These are phyloP conservation scores for Cordyceps farinosa DNA, from an alignment of 2,329 filamentous ascomycete species.

Conservation along the genomic window DNA sequence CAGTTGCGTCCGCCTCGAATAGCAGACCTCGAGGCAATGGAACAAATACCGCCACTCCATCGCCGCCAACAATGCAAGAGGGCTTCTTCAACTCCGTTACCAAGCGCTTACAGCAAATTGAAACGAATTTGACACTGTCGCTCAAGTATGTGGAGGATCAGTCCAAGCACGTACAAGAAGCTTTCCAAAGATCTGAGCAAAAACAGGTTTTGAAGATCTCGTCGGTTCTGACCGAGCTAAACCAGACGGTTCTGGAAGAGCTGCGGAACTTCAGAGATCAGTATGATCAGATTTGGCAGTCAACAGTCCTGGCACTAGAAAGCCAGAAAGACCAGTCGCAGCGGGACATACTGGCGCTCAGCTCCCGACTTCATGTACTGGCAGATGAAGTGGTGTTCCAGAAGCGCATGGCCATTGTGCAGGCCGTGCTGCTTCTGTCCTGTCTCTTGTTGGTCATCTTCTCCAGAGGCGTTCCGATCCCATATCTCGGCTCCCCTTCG, in stretches of 20 bases:
- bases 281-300: slow-evolving; percentile 96
- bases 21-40: slow-evolving; percentile 29
- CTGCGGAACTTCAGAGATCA: slow-evolving; percentile 73
- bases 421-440: slow-evolving; percentile 80
- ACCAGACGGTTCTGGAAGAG: slow-evolving; percentile 80
- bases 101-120: slow-evolving; percentile 85
- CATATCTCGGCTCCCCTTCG: slow-evolving; percentile 29
- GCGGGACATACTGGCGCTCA: slow-evolving; percentile 78
- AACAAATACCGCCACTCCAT: slow-evolving; percentile 26
- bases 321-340: slow-evolving; percentile 81
- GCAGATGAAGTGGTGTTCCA: slow-evolving; percentile 87
- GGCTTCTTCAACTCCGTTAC: slow-evolving; percentile 97
- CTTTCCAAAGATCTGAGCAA: slow-evolving; percentile 81
- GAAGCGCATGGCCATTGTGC: slow-evolving; percentile 90
- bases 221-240: slow-evolving; percentile 78
- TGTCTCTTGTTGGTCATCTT: slow-evolving; percentile 89
- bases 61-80: slow-evolving; percentile 83
- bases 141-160: slow-evolving; percentile 97
- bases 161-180: slow-evolving; percentile 83
- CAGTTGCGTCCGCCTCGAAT: slow-evolving; percentile 14
- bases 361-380: slow-evolving; percentile 74
- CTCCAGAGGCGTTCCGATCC: slow-evolving; percentile 47
- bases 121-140: slow-evolving; percentile 88
- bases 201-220: slow-evolving; percentile 81
- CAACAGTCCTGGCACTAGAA: slow-evolving; percentile 86